Evolutionary conservation across 768 basidiomycete species (phyloP).

Genomic region (Boletus subparvulus): DNA sequence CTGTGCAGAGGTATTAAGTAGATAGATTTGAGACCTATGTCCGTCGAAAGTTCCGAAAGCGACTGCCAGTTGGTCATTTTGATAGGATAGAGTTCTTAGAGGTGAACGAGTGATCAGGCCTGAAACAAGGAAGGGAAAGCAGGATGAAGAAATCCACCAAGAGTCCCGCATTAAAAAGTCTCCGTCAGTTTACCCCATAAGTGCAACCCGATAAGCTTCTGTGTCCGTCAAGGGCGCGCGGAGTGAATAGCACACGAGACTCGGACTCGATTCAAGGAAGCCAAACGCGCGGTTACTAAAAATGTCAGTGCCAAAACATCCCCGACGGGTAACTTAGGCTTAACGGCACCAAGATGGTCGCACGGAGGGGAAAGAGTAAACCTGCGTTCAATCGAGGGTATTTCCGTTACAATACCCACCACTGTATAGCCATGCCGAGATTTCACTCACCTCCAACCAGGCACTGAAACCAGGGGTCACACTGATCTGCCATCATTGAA

Average conservation of each 20-base stretch:
- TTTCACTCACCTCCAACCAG: background rate
- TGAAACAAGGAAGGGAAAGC: background rate
- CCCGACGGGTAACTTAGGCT: conserved; percentile 13
- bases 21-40: conserved; percentile 32
- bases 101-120: background rate
- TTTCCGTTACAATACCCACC: background rate
- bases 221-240: conserved; percentile 11
- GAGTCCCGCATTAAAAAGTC: conserved; percentile 12
- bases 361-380: conserved; percentile 10
- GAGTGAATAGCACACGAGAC: background rate
- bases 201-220: conserved; percentile 9
- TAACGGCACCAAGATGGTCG: conserved; percentile 15
- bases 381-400: conserved; percentile 6
- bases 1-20: background rate
- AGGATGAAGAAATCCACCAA: background rate
- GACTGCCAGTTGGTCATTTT: conserved; percentile 45
- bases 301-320: background rate
- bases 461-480: background rate
- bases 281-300: conserved; percentile 13
- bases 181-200: conserved; percentile 2
- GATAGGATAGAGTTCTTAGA: background rate
- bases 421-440: background rate
- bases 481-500: background rate
- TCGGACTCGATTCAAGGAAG: conserved; percentile 15
- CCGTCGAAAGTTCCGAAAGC: conserved; percentile 34